Evolutionary conservation across 2,329 filamentous ascomycete genomes (phyloP).

Genomic region (Colletotrichum nymphaeae): DNA sequence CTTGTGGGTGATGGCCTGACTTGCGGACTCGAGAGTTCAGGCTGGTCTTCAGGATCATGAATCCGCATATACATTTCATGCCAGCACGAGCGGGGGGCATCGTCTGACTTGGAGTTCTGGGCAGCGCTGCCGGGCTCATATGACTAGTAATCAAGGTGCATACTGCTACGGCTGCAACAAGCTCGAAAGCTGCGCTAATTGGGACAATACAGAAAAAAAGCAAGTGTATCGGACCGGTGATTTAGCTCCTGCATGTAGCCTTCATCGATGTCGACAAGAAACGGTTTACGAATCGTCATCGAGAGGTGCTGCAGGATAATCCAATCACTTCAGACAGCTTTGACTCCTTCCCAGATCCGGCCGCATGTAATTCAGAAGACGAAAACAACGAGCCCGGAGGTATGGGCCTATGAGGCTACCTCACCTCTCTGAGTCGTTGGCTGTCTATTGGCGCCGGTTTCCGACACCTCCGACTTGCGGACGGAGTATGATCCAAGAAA

Average conservation of each 20-base stretch:
- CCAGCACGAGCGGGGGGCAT: background rate
- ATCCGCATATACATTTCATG: background rate
- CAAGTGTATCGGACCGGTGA: background rate
- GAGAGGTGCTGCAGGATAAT: background rate
- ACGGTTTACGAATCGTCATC: background rate
- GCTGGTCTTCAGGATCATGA: background rate
- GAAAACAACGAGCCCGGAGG: background rate
- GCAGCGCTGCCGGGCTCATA: background rate
- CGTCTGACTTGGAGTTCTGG: background rate
- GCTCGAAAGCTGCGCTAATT: background rate
- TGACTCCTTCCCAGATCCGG: background rate
- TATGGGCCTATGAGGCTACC: background rate
- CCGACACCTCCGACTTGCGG: too few relatives aligned
- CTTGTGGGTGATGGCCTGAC: background rate
- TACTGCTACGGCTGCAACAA: background rate
- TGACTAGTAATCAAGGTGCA: background rate
- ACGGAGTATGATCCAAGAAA: background rate
- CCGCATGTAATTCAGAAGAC: background rate
- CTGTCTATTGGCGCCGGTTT: too few relatives aligned
- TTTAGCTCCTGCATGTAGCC: background rate
- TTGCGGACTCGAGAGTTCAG: background rate
- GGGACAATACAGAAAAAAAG: background rate
- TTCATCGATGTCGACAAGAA: background rate
- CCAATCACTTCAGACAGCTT: background rate
- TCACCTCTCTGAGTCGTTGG: background rate